A percentile compares a stretch with the other conserved stretches of the same genome.
phyloP scores from a whole-genome alignment of 2,329 filamentous ascomycete genomes.

The Fusarium pseudonygamai region DNA sequence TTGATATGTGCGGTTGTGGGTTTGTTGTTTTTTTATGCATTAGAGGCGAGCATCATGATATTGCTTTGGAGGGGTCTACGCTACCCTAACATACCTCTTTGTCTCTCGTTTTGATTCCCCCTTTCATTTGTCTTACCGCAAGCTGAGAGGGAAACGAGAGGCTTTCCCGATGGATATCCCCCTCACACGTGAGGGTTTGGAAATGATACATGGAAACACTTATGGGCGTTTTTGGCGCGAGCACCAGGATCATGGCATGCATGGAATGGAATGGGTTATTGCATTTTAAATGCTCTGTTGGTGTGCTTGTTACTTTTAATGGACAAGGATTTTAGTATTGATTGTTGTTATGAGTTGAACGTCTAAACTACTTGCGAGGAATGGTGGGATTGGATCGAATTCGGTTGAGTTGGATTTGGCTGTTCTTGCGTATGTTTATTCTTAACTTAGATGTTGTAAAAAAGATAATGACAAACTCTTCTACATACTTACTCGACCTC shows the following conservation, averaged over 20 bases:
- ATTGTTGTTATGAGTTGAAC: constrained; percentile 21
- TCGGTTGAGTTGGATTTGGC: constrained; percentile 15
- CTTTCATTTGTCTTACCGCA: constrained; percentile 17
- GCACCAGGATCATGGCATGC: constrained; percentile 26
- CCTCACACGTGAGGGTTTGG: constrained; percentile 18
- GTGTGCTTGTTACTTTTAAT: constrained; percentile 10
- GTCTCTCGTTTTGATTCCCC: constrained; percentile 23
- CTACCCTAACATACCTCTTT: constrained; percentile 19
- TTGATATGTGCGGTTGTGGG: not conserved
- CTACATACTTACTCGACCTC: not conserved
- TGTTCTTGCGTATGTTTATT: constrained; percentile 17
- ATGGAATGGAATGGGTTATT: constrained; percentile 11
- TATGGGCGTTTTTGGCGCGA: constrained; percentile 31
- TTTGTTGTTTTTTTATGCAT: constrained; percentile 21
- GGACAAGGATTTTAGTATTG: constrained; percentile 14
- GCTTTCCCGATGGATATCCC: constrained; percentile 6
- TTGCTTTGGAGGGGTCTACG: constrained; percentile 18
- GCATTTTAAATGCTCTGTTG: constrained; percentile 13
- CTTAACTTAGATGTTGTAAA: constrained; percentile 29
- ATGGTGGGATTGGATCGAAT: constrained; percentile 16
- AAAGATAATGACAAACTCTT: constrained; percentile 26
- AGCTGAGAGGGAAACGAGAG: constrained; percentile 15
- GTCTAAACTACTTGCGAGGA: not conserved
- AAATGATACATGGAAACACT: constrained; percentile 33
- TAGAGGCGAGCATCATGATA: constrained; percentile 27